phyloP scores from a whole-genome alignment of 176 grass and related monocot species.

The Carex parvula region DNA sequence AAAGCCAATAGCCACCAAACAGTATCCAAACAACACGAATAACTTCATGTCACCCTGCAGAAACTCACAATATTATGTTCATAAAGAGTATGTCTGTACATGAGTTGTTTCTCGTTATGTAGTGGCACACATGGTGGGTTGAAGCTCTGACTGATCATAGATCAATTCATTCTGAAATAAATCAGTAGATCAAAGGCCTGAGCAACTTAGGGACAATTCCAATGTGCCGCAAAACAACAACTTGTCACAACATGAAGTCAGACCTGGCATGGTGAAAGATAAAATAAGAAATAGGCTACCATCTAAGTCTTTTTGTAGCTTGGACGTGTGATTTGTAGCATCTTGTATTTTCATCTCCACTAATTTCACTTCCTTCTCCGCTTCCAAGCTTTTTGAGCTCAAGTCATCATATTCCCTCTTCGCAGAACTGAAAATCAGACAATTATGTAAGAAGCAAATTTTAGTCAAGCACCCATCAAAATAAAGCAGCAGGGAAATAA shows the following conservation, averaged over 20 bases:
- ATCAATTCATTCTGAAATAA: not conserved
- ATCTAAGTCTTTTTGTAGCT: constrained; percentile 77
- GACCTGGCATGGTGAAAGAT: not conserved
- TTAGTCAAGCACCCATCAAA: not conserved
- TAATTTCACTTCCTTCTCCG: constrained; percentile 78
- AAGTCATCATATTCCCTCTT: constrained; percentile 73
- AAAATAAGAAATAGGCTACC: constrained; percentile 50
- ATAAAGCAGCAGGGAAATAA: constrained; percentile 19
- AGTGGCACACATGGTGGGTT: not conserved
- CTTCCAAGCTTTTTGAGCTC: constrained; percentile 78
- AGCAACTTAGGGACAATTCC: not conserved
- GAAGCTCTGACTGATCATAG: not conserved
- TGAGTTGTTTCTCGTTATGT: not conserved
- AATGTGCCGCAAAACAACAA: not conserved
- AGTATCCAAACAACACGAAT: not conserved
- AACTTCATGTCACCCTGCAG: not conserved
- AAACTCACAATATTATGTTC: not conserved
- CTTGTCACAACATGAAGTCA: not conserved
- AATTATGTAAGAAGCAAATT: constrained; percentile 25
- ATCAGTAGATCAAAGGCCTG: no score
- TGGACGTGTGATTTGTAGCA: constrained; percentile 55
- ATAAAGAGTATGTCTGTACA: not conserved
- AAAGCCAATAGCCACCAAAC: not conserved
- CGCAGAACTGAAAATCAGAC: constrained; percentile 42
- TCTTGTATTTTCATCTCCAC: constrained; percentile 65